Percentiles rank a stretch among this genome's conserved stretches.
Conservation (phyloP, 129 eudicot genomes). For the Centrapalus pauciflorus region DNA sequence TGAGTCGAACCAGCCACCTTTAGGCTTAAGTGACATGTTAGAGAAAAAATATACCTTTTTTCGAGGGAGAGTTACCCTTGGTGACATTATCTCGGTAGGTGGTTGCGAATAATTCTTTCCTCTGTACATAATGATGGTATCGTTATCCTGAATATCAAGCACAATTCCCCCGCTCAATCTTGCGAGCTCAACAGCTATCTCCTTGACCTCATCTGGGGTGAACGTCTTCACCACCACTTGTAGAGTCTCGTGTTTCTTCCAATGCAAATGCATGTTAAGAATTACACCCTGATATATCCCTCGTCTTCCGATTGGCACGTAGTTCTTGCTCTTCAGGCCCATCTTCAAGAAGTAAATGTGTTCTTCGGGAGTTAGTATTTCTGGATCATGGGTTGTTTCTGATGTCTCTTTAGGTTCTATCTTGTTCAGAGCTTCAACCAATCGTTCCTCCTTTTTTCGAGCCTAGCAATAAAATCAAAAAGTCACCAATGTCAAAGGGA, state of each 20-base stretch:
- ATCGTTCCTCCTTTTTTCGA: slow-evolving; percentile 65
- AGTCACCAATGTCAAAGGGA: background rate
- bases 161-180: slow-evolving; percentile 90
- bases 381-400: slow-evolving; percentile 84
- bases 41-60: slow-evolving; percentile 56
- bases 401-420: slow-evolving; percentile 83
- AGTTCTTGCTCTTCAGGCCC: slow-evolving; percentile 87
- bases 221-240: slow-evolving; percentile 83
- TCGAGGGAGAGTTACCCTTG: slow-evolving; percentile 69
- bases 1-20: too few relatives aligned
- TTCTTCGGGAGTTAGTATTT: slow-evolving; percentile 90
- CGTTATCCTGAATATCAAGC: slow-evolving; percentile 67
- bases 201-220: slow-evolving; percentile 78
- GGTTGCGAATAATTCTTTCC: slow-evolving; percentile 97
- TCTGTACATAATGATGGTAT: slow-evolving; percentile 86
- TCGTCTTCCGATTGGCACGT: slow-evolving; percentile 88
- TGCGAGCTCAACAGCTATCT: slow-evolving; percentile 87
- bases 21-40: too few relatives aligned
- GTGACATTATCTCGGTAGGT: slow-evolving; percentile 97
- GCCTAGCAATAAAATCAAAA: slow-evolving; percentile 47
- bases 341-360: slow-evolving; percentile 84
- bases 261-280: slow-evolving; percentile 96
- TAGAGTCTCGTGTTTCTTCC: slow-evolving; percentile 95
- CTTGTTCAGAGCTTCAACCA: slow-evolving; percentile 62
- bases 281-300: slow-evolving; percentile 92